Base-by-base conservation (phyloP, 257 asterid species). In the Anisodus tanguticus region DNA sequence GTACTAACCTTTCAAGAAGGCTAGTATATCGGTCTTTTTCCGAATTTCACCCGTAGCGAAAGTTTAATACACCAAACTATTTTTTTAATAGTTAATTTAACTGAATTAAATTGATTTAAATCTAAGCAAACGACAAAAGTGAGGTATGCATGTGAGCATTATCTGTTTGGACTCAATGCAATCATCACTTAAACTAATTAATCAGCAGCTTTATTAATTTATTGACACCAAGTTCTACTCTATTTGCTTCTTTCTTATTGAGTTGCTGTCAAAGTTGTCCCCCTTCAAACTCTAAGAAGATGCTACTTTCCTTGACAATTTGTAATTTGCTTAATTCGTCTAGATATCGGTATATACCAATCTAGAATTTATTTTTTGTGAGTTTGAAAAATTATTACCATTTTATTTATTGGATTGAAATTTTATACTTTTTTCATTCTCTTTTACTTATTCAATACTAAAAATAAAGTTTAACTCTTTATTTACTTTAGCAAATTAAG, bases 131-230 rank as follows among this genome's bases (percentile, higher is more conserved):
- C 8, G 47, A 41, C 77, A 41, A 69, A 16, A 16, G 35, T 66
- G 72, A n/a, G 54, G 79, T 43, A 70, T 41, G 55, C 79, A 70
- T 70, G 55, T 41, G 16, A 70, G 15, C 12, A 69, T 69, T 4
- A 69, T 41, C 53, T 69, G 78, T 69, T 69, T 3, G 79, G 55
- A 70, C 41, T 70, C 79, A 70, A 41, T 41, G 35, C 79, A 70
- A 70, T 70, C 79, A 41, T 70, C 55, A 70, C 5, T 39, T 41
- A 70, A 41, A 70, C 55, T 43, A 43, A 43, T 69, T 39, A 39
- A 41, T 39, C 54, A 70, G 78, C 41, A 70, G 78, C 4, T 8
- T 70, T 16, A 6, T 70, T 70, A 64, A 4, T 16, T 41, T 39
- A 70, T 70, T 70, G 5, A 22, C 35, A 43, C 78, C 47, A 70